Base-by-base conservation (phyloP, 306 rosid genomes). In the Vigna angularis region DNA sequence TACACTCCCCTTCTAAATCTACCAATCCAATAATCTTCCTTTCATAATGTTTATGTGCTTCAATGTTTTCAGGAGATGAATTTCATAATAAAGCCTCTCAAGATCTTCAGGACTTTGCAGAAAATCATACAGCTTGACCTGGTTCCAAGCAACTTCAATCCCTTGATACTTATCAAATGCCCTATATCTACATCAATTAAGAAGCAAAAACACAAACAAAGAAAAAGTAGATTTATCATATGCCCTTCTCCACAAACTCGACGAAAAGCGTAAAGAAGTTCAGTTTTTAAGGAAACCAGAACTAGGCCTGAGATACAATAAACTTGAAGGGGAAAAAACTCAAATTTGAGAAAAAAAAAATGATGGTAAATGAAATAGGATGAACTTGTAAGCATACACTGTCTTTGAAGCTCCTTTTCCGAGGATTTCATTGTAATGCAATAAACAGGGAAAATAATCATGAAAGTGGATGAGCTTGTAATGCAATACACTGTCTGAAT, bases 81-180 rank as follows among this genome's bases (percentile, higher is more conserved):
- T 95, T 86, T 95, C 99, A 78, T 93, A 91, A 89, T 95, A 92
- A 12, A 95, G 96, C 83, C 98, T 93, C 83, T 95, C 97, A 47
- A 95, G 99, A 89, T 95, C 96, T 82, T 93, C 97, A 76, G 98
- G 91, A 81, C 91, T 91, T 85, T 95, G 99, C 18, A 93, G 89
- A 69, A 92, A 95, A 89, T 95, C 97, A 80, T 90, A 84, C 20
- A 95, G 87, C 81, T 93, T 95, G 82, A 95, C 97, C 84, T 95
- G 99, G 79, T 95, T 95, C 99, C 99, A 95, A 79, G 99, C 99
- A 84, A 95, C 99, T 85, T 95, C 99, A 83, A 92, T 91, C 87
- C 99, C 99, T 88, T 95, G 90, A 85, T 86, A 95, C 84, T 91
- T 98, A 84, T 95, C 99, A 82, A 93, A 95, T 79, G 97, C 99